A percentile compares a stretch with the other conserved stretches of the same genome.
These are phyloP conservation scores for Sanghuangporus weigelae DNA, from an alignment of 1,284 basidiomycete species.

Conservation along the genomic window DNA sequence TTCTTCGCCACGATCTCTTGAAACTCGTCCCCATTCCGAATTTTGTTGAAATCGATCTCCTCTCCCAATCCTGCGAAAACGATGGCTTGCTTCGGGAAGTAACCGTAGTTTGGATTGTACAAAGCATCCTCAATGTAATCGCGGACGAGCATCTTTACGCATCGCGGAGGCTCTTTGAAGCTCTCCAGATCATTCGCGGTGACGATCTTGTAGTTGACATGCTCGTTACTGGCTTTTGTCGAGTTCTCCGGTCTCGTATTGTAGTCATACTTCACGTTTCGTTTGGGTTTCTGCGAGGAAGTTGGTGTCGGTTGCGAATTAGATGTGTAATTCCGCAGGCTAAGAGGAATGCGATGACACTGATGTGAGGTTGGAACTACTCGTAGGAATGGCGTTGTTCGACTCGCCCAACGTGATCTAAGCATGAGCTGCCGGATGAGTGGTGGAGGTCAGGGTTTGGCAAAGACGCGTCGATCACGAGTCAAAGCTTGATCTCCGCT, in stretches of 20 bases:
- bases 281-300: constrained; percentile 10
- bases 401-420: constrained; percentile 7
- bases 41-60: constrained; percentile 64
- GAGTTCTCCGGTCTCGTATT: constrained; percentile 38
- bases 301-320: background rate
- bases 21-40: constrained; percentile 73
- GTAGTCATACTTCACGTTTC: constrained; percentile 63
- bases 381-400: background rate
- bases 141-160: constrained; percentile 90
- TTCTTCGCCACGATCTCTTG: constrained; percentile 74
- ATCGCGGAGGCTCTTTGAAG: constrained; percentile 61
- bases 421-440: constrained; percentile 4
- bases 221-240: constrained; percentile 42
- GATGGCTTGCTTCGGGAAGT: constrained; percentile 88
- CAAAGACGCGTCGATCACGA: background rate
- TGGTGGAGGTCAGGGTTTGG: background rate
- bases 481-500: background rate
- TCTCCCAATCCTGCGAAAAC: constrained; percentile 74
- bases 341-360: background rate
- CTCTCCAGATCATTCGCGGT: constrained; percentile 69
- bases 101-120: constrained; percentile 97
- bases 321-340: background rate
- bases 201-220: constrained; percentile 58
- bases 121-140: constrained; percentile 97
- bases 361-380: background rate